phyloP scores from a whole-genome alignment of 1,139 yeast genomes.

The Zygosaccharomyces sapae region DNA sequence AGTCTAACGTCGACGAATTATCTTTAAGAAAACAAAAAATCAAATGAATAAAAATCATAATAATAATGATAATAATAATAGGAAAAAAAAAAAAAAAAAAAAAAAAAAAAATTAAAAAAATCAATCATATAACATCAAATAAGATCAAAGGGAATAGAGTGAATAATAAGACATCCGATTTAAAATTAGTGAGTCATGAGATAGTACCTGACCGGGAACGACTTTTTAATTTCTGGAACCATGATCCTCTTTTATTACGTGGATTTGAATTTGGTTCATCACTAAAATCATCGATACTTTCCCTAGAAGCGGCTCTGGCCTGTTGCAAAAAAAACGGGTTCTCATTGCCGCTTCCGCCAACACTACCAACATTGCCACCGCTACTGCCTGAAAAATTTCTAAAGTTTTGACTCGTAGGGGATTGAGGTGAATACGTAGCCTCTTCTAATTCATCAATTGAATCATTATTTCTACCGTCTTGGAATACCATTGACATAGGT shows the following conservation, averaged over 20 bases:
- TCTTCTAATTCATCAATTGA: constrained; percentile 22
- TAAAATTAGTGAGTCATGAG: constrained; percentile 1
- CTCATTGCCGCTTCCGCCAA: background rate
- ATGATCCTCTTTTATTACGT: constrained; percentile 30
- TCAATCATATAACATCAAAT: too few species aligned
- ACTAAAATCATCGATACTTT: constrained; percentile 21
- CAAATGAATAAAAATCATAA: too few species aligned
- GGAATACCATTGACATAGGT: constrained; percentile 26
- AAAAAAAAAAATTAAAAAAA: background rate
- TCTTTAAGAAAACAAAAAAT: too few species aligned
- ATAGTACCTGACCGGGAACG: constrained; percentile 29
- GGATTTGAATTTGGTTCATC: constrained; percentile 26
- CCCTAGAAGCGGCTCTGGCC: constrained; percentile 1
- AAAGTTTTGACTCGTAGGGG: background rate
- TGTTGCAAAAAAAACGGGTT: background rate
- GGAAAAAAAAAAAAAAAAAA: background rate
- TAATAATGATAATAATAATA: too few species aligned
- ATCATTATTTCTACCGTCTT: constrained; percentile 16
- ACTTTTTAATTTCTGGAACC: constrained; percentile 34
- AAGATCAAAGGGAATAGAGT: too few species aligned
- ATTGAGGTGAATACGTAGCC: constrained; percentile 1
- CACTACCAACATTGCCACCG: background rate
- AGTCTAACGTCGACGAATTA: too few species aligned
- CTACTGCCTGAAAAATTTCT: constrained; percentile 2
- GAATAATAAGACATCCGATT: background rate